A percentile compares a stretch with the other conserved stretches of the same genome.
Evolutionary conservation across 2,329 filamentous ascomycete genomes (phyloP).

Genomic region (Diplodia scrobiculata): DNA sequence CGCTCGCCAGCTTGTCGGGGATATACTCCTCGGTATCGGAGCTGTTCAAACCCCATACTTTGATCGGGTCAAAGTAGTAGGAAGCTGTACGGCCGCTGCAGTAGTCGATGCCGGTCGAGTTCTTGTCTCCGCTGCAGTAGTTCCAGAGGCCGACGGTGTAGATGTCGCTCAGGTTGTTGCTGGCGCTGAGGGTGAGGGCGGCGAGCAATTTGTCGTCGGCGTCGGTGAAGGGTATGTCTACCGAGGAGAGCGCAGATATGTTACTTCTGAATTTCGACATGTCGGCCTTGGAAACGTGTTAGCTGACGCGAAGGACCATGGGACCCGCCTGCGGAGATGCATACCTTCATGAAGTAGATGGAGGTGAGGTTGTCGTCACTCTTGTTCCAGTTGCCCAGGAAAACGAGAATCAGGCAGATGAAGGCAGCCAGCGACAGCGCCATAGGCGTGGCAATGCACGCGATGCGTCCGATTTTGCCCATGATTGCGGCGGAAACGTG

Average conservation of each 20-base stretch:
- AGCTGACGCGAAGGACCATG: neutral
- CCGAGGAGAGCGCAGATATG: constrained; percentile 48
- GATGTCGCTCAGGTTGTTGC: constrained; percentile 63
- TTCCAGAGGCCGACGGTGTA: constrained; percentile 86
- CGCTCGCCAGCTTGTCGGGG: constrained; percentile 63
- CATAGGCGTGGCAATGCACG: constrained; percentile 88
- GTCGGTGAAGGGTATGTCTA: constrained; percentile 29
- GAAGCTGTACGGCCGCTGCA: constrained; percentile 73
- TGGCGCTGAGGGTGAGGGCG: constrained; percentile 45
- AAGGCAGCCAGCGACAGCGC: constrained; percentile 75
- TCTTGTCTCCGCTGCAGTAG: constrained; percentile 70
- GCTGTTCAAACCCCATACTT: constrained; percentile 63
- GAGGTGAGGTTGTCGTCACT: constrained; percentile 51
- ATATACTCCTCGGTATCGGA: constrained; percentile 57
- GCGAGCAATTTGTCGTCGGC: constrained; percentile 46
- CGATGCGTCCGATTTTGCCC: constrained; percentile 74
- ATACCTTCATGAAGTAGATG: constrained; percentile 58
- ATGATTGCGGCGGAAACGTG: constrained; percentile 53
- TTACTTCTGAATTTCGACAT: constrained; percentile 48
- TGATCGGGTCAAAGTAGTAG: constrained; percentile 75
- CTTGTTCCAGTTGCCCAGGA: constrained; percentile 59
- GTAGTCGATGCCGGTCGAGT: constrained; percentile 53
- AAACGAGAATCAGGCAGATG: constrained; percentile 64
- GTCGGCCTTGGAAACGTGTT: constrained; percentile 49
- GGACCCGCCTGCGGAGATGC: constrained; percentile 49